These are phyloP conservation scores for Aureobasidium sp. DNA, from an alignment of 2,329 filamentous ascomycete species.

Conservation along the genomic window DNA sequence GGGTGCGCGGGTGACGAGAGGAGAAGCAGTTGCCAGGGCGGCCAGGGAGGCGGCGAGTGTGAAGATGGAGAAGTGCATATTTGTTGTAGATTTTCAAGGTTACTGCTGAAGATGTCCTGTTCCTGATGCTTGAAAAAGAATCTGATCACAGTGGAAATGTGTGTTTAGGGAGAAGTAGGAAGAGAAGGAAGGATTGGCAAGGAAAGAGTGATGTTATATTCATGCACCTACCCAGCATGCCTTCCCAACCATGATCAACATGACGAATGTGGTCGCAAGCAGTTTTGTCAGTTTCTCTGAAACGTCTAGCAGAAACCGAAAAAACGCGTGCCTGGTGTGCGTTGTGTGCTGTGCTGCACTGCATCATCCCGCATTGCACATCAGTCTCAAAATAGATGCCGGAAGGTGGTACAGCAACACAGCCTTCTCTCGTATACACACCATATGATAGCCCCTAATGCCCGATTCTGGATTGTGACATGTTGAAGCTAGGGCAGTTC, in stretches of 20 bases:
- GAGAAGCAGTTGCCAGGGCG: constrained; percentile 12
- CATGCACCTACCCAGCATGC: not conserved
- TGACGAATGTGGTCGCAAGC: not conserved
- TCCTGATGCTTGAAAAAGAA: not conserved
- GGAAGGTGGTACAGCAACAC: not conserved
- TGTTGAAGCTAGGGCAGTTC: not conserved
- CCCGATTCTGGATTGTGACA: not conserved
- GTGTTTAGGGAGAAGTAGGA: not conserved
- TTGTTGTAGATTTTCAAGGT: not conserved
- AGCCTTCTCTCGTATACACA: not conserved
- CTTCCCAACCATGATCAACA: not conserved
- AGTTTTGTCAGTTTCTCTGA: not conserved
- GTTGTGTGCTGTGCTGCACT: not conserved
- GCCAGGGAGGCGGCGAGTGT: constrained; percentile 4
- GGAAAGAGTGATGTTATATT: not conserved
- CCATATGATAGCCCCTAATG: not conserved
- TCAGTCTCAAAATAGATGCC: not conserved
- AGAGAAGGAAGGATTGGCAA: not conserved
- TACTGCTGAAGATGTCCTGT: not conserved
- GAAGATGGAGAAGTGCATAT: constrained; percentile 7
- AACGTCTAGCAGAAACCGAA: not conserved
- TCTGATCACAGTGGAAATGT: not conserved
- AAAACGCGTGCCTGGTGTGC: not conserved
- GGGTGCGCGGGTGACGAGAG: not conserved
- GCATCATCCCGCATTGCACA: constrained; percentile 7